Conservation (phyloP, 2,329 filamentous ascomycete species). For the Lachnellula arida region DNA sequence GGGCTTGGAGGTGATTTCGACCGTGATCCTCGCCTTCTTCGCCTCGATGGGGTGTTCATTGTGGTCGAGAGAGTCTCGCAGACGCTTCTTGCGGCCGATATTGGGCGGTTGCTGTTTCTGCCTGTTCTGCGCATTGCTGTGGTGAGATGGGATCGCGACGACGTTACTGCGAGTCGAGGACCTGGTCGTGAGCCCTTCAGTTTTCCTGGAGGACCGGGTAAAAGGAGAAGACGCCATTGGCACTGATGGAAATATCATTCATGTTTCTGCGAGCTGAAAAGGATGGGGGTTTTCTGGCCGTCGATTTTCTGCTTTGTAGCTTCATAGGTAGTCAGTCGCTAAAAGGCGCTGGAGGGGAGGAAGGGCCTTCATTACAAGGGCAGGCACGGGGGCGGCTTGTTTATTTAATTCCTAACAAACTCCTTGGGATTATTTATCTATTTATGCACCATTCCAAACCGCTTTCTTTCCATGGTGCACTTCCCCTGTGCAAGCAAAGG, state of each 20-base stretch:
- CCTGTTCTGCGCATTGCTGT: constrained; percentile 29
- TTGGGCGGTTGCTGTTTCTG: constrained; percentile 25
- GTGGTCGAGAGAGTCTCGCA: constrained; percentile 41
- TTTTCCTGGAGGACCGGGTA: constrained; percentile 42
- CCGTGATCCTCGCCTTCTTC: constrained; percentile 49
- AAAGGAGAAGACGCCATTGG: constrained; percentile 46
- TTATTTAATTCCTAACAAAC: neutral
- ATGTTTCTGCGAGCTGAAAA: constrained; percentile 24
- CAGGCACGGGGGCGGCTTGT: constrained; percentile 1
- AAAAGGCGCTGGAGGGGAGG: neutral
- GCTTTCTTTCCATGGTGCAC: neutral
- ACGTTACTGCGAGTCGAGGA: constrained; percentile 20
- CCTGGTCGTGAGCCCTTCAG: neutral
- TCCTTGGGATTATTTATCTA: neutral
- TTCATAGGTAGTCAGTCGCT: neutral
- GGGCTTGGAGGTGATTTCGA: constrained; percentile 44
- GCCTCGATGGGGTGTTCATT: constrained; percentile 42
- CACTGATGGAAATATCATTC: constrained; percentile 26
- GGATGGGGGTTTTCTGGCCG: constrained; percentile 13
- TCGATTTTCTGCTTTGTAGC: neutral
- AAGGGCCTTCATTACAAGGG: neutral
- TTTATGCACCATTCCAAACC: neutral
- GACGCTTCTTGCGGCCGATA: constrained; percentile 44
- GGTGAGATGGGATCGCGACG: constrained; percentile 27
- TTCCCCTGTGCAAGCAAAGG: neutral